These are phyloP conservation scores for Auxenochlorella protothecoides DNA, from an alignment of 139 green algal genomes.

Conservation along the genomic window DNA sequence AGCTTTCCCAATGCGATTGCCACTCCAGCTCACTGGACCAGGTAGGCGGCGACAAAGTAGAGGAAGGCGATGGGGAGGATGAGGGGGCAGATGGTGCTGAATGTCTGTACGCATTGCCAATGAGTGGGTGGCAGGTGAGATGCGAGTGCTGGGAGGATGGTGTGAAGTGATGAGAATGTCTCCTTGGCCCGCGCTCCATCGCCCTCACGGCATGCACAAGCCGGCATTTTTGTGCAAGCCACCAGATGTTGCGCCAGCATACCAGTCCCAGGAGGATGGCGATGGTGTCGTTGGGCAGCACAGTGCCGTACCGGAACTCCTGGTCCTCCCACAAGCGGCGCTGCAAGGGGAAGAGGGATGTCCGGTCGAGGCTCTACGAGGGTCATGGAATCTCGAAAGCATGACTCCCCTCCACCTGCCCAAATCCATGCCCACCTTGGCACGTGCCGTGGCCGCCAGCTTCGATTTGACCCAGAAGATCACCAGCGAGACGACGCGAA, in stretches of 20 bases:
- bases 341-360: slow-evolving; percentile 2
- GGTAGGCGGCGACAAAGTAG: slow-evolving; percentile 54
- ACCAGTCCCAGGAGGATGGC: slow-evolving; percentile 46
- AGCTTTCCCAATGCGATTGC: neutral
- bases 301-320: slow-evolving; percentile 29
- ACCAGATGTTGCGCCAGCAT: slow-evolving; percentile 19
- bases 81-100: slow-evolving; percentile 59
- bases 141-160: too few species aligned
- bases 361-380: neutral
- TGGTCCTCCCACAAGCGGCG: slow-evolving; percentile 44
- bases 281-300: slow-evolving; percentile 48
- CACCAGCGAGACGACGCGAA: slow-evolving; percentile 16
- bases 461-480: slow-evolving; percentile 22
- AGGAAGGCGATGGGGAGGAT: slow-evolving; percentile 46
- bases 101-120: slow-evolving; percentile 13
- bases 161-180: too few species aligned
- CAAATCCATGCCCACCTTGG: slow-evolving; percentile 17
- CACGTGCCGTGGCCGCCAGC: slow-evolving; percentile 37
- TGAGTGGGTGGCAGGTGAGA: too few species aligned
- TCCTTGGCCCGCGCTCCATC: too few species aligned
- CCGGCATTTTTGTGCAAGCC: too few species aligned
- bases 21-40: slow-evolving; percentile 1
- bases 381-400: too few species aligned
- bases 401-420: too few species aligned
- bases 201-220: too few species aligned